These are phyloP conservation scores for Durotheca rogersii DNA, from an alignment of 495 filamentous ascomycete species.

Conservation along the genomic window DNA sequence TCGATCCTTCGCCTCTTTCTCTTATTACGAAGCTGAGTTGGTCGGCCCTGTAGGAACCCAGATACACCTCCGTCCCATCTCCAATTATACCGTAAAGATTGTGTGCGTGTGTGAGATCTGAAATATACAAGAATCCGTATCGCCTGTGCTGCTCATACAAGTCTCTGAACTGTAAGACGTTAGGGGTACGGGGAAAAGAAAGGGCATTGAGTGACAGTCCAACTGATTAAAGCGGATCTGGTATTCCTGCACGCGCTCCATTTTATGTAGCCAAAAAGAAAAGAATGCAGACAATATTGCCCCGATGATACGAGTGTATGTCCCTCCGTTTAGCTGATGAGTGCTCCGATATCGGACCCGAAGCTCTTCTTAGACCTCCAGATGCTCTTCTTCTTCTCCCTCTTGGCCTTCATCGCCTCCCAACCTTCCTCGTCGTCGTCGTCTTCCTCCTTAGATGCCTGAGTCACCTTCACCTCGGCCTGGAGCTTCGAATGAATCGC, in stretches of 20 bases:
- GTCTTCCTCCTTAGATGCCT: conserved; percentile 49
- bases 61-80: conserved; percentile 18
- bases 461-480: conserved; percentile 18
- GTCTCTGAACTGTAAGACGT: conserved; percentile 10
- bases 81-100: conserved; percentile 1
- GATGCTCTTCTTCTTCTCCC: conserved; percentile 72
- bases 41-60: conserved; percentile 15
- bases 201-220: not conserved
- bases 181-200: conserved; percentile 1
- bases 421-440: conserved; percentile 81
- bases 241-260: conserved; percentile 11
- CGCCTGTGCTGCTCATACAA: conserved; percentile 5
- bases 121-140: conserved; percentile 32
- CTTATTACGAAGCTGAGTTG: conserved; percentile 17
- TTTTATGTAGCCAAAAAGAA: conserved; percentile 34
- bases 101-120: conserved; percentile 12
- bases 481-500: conserved; percentile 29
- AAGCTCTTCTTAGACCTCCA: conserved; percentile 69
- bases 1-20: too few relatives aligned
- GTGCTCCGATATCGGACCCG: conserved; percentile 42
- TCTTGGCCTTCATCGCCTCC: conserved; percentile 83
- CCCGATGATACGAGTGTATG: conserved; percentile 21
- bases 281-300: conserved; percentile 21
- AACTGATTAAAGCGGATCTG: conserved; percentile 1
- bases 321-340: conserved; percentile 45